Conservation (phyloP, 768 basidiomycete genomes). For the Arthromyces matolae region DNA sequence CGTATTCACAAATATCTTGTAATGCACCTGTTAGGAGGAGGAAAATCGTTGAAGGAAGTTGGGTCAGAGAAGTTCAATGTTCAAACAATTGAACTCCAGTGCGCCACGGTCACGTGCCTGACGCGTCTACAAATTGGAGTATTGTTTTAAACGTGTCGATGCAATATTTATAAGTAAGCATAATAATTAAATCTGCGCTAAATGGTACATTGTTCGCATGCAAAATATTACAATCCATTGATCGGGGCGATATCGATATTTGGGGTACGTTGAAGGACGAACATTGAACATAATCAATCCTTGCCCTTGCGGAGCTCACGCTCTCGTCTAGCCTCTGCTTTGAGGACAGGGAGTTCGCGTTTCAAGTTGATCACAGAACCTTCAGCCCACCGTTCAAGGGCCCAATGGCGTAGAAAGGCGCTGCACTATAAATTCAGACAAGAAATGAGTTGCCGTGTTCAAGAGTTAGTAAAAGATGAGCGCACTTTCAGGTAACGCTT, state of each 20-base stretch:
- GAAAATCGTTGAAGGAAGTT: too few relatives aligned
- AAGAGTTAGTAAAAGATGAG: not conserved
- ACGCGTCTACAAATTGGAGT: too few relatives aligned
- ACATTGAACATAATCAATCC: not conserved
- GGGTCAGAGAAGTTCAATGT: too few relatives aligned
- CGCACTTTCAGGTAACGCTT: conserved; percentile 81
- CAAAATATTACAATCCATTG: conserved; percentile 4
- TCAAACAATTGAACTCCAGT: too few relatives aligned
- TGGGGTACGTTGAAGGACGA: too few relatives aligned
- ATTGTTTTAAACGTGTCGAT: too few relatives aligned
- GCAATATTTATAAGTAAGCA: conserved; percentile 11
- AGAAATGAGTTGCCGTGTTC: not conserved
- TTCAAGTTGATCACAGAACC: conserved; percentile 50
- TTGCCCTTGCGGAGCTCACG: conserved; percentile 21
- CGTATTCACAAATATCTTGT: too few relatives aligned
- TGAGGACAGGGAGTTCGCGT: conserved; percentile 52
- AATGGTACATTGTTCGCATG: conserved; percentile 14
- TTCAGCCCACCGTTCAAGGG: conserved; percentile 65
- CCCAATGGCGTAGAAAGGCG: conserved; percentile 77
- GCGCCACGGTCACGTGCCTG: conserved; percentile 1
- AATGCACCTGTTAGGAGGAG: too few relatives aligned
- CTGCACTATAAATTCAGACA: conserved; percentile 51
- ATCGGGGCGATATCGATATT: too few relatives aligned
- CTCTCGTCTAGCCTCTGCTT: conserved; percentile 46
- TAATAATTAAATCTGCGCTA: conserved; percentile 15